Evolutionary conservation across 2,329 filamentous ascomycete species (phyloP).

Genomic region (Cladobotryum protrusum): DNA sequence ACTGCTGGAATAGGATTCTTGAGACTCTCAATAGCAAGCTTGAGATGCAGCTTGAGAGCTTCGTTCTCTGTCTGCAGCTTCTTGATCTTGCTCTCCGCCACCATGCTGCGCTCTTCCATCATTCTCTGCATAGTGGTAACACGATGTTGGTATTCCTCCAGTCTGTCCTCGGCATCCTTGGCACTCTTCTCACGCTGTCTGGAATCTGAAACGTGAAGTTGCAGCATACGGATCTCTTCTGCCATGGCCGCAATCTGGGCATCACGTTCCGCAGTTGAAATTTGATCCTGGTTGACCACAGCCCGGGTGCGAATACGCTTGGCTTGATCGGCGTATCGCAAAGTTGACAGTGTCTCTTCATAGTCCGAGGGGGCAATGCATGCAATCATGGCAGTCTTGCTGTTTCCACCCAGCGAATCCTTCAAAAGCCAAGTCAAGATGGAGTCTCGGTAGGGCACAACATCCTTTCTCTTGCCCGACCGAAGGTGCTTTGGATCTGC

Average conservation of each 20-base stretch:
- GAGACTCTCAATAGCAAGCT: constrained; percentile 75
- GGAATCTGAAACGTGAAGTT: constrained; percentile 65
- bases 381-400: constrained; percentile 98
- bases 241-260: constrained; percentile 92
- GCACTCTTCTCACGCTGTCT: constrained; percentile 68
- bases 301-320: constrained; percentile 95
- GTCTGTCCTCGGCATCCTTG: constrained; percentile 69
- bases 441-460: constrained; percentile 90
- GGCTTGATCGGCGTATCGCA: constrained; percentile 95
- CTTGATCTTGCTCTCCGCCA: constrained; percentile 90
- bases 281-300: constrained; percentile 90
- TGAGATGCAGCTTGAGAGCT: constrained; percentile 77
- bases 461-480: constrained; percentile 52
- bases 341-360: constrained; percentile 90
- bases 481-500: constrained; percentile 59
- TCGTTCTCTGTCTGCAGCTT: constrained; percentile 87
- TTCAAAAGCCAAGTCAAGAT: constrained; percentile 81
- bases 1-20: constrained; percentile 80
- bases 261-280: constrained; percentile 87
- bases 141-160: constrained; percentile 92
- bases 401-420: constrained; percentile 92
- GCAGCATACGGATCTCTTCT: constrained; percentile 82
- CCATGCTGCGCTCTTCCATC: constrained; percentile 90
- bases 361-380: constrained; percentile 95
- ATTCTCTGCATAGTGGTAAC: constrained; percentile 86